phyloP scores from a whole-genome alignment of 108 stramenopile genomes.

The Schizochytrium sp. region DNA sequence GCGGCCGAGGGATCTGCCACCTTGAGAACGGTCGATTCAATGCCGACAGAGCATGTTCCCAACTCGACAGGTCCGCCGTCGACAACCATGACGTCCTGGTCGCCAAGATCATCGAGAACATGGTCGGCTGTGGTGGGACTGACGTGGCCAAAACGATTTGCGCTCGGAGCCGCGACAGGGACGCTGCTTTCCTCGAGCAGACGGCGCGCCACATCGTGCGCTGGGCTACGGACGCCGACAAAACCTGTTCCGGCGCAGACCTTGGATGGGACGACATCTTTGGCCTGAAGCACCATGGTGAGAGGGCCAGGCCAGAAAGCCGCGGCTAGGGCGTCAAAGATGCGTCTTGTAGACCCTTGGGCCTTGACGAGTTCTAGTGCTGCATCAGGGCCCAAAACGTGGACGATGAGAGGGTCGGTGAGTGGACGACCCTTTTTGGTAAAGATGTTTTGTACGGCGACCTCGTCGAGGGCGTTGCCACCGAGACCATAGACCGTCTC shows the following conservation, averaged over 20 bases:
- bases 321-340: neutral
- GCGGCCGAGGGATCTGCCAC: neutral
- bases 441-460: slow-evolving; percentile 76
- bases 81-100: slow-evolving; percentile 60
- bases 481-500: slow-evolving; percentile 99
- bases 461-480: slow-evolving; percentile 78
- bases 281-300: slow-evolving; percentile 72
- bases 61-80: slow-evolving; percentile 19
- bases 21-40: slow-evolving; percentile 56
- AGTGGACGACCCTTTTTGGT: slow-evolving; percentile 80
- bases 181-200: slow-evolving; percentile 65
- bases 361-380: slow-evolving; percentile 58
- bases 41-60: slow-evolving; percentile 42
- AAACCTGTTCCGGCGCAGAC: slow-evolving; percentile 67
- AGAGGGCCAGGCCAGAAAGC: slow-evolving; percentile 75
- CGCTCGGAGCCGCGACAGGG: slow-evolving; percentile 94
- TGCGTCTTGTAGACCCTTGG: neutral
- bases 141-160: slow-evolving; percentile 95
- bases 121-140: slow-evolving; percentile 82
- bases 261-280: slow-evolving; percentile 39
- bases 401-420: slow-evolving; percentile 91
- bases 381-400: slow-evolving; percentile 55
- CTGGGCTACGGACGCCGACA: slow-evolving; percentile 88
- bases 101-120: slow-evolving; percentile 82
- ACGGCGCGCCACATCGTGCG: slow-evolving; percentile 69